These are phyloP conservation scores for Cyberlindnera misumaiensis DNA, from an alignment of 805 yeast species.

Conservation along the genomic window DNA sequence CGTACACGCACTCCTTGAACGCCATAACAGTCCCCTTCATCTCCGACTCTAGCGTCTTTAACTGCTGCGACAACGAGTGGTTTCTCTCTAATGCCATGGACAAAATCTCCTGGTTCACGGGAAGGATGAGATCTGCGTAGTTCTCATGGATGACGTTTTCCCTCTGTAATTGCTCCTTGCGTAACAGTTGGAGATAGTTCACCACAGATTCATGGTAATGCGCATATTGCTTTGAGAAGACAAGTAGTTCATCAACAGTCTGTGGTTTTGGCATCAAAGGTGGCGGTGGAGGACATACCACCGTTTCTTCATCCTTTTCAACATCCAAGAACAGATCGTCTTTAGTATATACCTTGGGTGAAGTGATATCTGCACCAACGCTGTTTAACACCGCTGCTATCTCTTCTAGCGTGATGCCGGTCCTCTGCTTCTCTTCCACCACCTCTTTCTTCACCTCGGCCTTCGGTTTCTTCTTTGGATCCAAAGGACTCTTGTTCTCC, in stretches of 20 bases:
- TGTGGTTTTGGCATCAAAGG: neutral
- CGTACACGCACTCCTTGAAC: neutral
- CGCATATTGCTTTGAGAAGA: neutral
- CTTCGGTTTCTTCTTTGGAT: too few relatives aligned
- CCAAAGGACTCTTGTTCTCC: too few relatives aligned
- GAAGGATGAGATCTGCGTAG: neutral
- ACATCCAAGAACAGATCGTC: neutral
- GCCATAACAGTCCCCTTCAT: neutral
- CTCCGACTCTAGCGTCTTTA: neutral
- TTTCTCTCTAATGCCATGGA: neutral
- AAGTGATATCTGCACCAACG: too few relatives aligned
- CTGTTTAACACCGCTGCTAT: too few relatives aligned
- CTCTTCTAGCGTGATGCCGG: too few relatives aligned
- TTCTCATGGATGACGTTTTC: neutral
- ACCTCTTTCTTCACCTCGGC: too few relatives aligned
- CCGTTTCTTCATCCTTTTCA: slow-evolving; percentile 1
- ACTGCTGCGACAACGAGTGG: neutral
- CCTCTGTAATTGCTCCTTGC: neutral
- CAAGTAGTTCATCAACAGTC: neutral
- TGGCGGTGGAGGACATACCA: neutral
- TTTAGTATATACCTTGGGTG: too few relatives aligned
- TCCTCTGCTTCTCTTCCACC: too few relatives aligned
- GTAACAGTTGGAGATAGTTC: neutral
- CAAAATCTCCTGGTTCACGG: neutral
- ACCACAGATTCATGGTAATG: neutral